Base-by-base conservation (phyloP, 2,329 filamentous ascomycete genomes). In the Fusarium nematophilum region DNA sequence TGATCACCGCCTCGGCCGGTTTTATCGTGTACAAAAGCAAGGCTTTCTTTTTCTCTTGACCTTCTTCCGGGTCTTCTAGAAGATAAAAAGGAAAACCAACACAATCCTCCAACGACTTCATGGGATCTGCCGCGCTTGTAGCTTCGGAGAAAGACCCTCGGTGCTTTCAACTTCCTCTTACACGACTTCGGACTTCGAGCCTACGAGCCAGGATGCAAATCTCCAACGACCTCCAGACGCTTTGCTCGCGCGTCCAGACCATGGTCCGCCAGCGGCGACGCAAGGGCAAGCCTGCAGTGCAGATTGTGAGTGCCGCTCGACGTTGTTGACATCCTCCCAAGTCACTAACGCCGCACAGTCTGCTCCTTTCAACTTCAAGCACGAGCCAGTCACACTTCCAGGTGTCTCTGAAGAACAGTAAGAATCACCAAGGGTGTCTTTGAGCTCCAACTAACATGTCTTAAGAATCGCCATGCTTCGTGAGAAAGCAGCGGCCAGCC, bases 381-480 rank as follows among this genome's bases (percentile, higher is more conserved):
- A 79, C 53, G 83, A 85, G 67, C 73, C 78, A n/a, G 75, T 82
- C 33, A 73, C 73, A 36, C 73, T 87, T 11, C 83, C 83, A 3
- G 85, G 85, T 31, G 76, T 87, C 34, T 82, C 81, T 38, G 78
- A 85, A 61, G 83, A 86, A 64, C 84, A 88, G 84, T 87, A 79
- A 72, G n/a, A n/a, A n/a, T n/a, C n/a, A n/a, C n/a, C n/a, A 21
- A 21, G 21, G 21, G 21, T 21, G 25, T 21, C 6, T 7, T 29
- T 33, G 13, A n/a, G 27, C 17, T 42, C 44, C 13, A 8, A 2
- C 21, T 39, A 30, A 31, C 13, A 37, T 45, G 37, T 15, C 13
- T n/a, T 39, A 47, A 84, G 82, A 59, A 75, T 85, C 62, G 69
- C 75, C 26, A 74, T 82, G 60, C 75, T 84, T 57, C 81, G 81